Base-by-base conservation (phyloP, 345 rosid species). In the Rhodomyrtus tomentosa region DNA sequence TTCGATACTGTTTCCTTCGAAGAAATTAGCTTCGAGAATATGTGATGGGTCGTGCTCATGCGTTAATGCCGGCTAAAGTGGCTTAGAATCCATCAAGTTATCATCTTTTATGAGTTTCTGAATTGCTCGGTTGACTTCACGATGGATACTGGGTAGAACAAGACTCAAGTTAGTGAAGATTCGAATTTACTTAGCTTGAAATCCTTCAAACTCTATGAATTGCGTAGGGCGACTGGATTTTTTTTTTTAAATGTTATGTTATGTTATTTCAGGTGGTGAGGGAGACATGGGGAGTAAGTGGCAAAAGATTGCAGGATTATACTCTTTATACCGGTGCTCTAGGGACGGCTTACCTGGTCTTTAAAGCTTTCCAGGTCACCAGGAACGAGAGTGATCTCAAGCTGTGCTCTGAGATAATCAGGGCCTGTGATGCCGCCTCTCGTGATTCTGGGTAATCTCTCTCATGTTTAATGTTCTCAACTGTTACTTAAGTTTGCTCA, bases 391-490 rank as follows among this genome's bases (percentile, higher is more conserved):
- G 56, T 82, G 94, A 94, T 89, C 94, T 93, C 88, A 87, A 85
- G 50, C 56, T 90, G 82, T 91, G 95, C 88, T 89, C 90, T 84
- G 90, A 91, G 52, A 89, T 94, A 81, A 86, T 94, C 55, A 84
- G 86, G 81, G 92, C 94, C 29, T 93, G 95, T 89, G 97, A 94
- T 88, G 88, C 91, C 85, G 95, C 94, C 82, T 87, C 95, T 86
- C 81, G 62, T 59, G 88, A 85, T 89, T 90, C 92, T 74, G 90
- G 91, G 95, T 91, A 90, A 80, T 72, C 48, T 50, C 76, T 56
- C 84, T 49, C 80, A 6, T 55, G 21, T 59, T 18, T n/a, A 29
- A 5, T 40, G 21, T 8, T 53, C 55, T 22, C 3, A 16, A 38
- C 51, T 40, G 79, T 21, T 59, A 5, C 38, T 55, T 32, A 8